Percentiles rank a stretch among this genome's conserved stretches.
Evolutionary conservation across 1,284 basidiomycete genomes (phyloP).

Genomic region (Rhodotorula glutinis): DNA sequence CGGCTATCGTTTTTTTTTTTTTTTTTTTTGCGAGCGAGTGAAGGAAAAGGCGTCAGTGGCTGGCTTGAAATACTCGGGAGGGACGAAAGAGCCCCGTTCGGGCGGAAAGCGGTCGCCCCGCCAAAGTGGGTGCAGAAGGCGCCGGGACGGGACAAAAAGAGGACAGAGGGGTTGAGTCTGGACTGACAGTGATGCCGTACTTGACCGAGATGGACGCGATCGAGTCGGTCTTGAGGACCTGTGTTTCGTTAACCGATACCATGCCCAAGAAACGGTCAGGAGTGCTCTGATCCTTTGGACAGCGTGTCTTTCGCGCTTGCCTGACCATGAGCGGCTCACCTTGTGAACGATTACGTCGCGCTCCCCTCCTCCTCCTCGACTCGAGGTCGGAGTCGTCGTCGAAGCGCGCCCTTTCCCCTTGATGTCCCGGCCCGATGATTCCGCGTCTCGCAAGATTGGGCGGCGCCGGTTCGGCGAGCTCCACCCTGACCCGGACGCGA

Average conservation of each 20-base stretch:
- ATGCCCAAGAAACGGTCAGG: not conserved
- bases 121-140: too few relatives aligned
- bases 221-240: constrained; percentile 70
- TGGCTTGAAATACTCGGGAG: too few relatives aligned
- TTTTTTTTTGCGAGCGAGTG: too few relatives aligned
- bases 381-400: not conserved
- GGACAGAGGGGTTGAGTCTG: too few relatives aligned
- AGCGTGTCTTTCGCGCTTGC: too few relatives aligned
- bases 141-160: too few relatives aligned
- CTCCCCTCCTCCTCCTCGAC: constrained; percentile 24
- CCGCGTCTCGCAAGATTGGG: not conserved
- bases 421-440: not conserved
- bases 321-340: constrained; percentile 44
- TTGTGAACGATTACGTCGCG: constrained; percentile 53
- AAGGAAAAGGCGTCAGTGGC: too few relatives aligned
- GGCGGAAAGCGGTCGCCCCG: too few relatives aligned
- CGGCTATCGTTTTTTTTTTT: constrained; percentile 50
- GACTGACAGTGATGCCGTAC: constrained; percentile 71
- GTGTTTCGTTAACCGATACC: not conserved
- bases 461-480: not conserved
- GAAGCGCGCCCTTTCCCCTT: constrained; percentile 11
- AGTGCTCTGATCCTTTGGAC: not conserved
- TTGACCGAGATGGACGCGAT: constrained; percentile 77
- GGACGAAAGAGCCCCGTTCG: too few relatives aligned
- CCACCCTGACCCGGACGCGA: too few relatives aligned